Evolutionary conservation across 192 early-diverging fungal species (phyloP), one percentile per base, ranked within the genome.

Genomic region (Coemansia sp.): DNA sequence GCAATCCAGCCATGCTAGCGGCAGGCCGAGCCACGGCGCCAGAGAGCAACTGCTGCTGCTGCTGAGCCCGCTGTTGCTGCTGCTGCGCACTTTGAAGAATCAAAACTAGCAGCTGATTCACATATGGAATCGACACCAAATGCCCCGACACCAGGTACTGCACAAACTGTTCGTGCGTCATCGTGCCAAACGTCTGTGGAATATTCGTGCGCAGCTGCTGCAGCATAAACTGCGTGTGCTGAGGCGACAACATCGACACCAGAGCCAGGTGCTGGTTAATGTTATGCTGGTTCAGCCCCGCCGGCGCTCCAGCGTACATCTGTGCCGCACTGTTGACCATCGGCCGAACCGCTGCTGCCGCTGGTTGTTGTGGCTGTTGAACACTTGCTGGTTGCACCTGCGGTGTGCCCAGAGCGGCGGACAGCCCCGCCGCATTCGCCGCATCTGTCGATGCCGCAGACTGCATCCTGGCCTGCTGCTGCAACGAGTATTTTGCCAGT

Each of bases 171-270:
- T 70, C 71, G 1, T 66, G 23, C 7, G 63, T 24, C 21, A 77
- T 35, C n/a, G 38, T 27, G 37, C 68, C 69, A 58, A 72, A 77
- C 29, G 60, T 19, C 24, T 69, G 67, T 23, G 70, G 66, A 15
- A 51, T 1, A 39, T 72, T 70, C 50, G 60, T 11, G 35, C 66
- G 65, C 1, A 69, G 56, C 38, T 72, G 70, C n/a, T n/a, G 24
- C n/a, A 65, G 37, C 29, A 72, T 39, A 2, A 69, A 10, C 63
- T 72, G 70, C 0, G 72, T 19, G 27, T 73, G 67, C 15, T 55
- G 63, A 24, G 56, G 43, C 0, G 47, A 43, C 32, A 79, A 17
- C 59, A 69, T 67, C n/a, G 52, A 32, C 14, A 79, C 67, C 0
- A 79, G 35, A 0, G 55, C 17, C 67, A 73, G 23, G 29, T 79